These are phyloP conservation scores for Hypoxylon fragiforme DNA, from an alignment of 495 filamentous ascomycete genomes.

Conservation along the genomic window DNA sequence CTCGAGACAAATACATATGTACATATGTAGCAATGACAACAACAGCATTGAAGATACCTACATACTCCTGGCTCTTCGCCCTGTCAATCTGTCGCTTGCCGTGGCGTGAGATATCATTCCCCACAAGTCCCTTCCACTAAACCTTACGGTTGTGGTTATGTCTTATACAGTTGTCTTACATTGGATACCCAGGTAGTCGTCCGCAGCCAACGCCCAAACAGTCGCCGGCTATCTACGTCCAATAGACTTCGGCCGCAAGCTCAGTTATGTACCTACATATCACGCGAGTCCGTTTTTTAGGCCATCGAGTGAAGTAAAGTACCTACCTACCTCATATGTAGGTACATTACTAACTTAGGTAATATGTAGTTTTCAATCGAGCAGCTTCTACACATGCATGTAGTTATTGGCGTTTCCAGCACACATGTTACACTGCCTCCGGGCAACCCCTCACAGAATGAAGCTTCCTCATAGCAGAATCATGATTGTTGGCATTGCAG, in stretches of 20 bases:
- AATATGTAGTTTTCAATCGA: not conserved
- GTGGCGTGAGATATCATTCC: not conserved
- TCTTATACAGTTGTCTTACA: no score
- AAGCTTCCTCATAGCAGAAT: not conserved
- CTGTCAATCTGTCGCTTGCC: no score
- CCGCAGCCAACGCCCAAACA: not conserved
- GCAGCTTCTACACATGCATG: no score
- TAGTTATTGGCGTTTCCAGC: not conserved
- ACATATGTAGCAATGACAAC: no score
- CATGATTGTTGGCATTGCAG: slow-evolving; percentile 5
- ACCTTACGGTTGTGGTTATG: not conserved
- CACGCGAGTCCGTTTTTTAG: no score
- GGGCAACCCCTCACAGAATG: not conserved
- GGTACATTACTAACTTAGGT: no score
- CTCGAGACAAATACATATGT: no score
- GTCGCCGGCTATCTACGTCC: not conserved
- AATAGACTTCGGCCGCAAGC: not conserved
- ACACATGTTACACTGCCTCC: slow-evolving; percentile 1
- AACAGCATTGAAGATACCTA: no score
- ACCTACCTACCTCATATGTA: not conserved
- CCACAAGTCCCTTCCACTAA: not conserved
- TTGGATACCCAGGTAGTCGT: no score
- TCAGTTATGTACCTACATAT: no score
- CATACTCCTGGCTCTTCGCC: no score
- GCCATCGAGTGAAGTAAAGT: slow-evolving; percentile 1